Base-by-base conservation (phyloP, 202 grass and related monocot species). In the Cymbopogon flexuosus region DNA sequence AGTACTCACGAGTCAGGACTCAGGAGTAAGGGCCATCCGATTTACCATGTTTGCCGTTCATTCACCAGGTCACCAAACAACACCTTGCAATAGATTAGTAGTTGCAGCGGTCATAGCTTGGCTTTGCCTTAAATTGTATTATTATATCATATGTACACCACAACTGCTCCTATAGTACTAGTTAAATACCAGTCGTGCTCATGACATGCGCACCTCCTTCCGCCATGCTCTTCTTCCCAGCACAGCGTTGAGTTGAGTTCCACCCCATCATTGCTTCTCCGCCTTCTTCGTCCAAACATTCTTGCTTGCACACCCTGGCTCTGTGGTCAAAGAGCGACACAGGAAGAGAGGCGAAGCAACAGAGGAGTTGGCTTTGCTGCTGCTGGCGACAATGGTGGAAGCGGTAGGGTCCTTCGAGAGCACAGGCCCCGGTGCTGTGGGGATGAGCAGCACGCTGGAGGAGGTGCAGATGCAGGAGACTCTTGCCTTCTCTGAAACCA, bases 401-500 rank as follows among this genome's bases (percentile, higher is more conserved):
- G 67, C 83, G 9, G 40, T 43, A 33, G 73, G 72, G 5, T 72
- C 78, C 49, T 62, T 82, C 2, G 37, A 61, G 40, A 62, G 67
- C 51, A 85, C 78, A 65, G 76, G 76, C 18, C 10, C 43, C 10
- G 71, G 43, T 59, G 4, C 30, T 23, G 51, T 42, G 11, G 83
- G 67, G 34, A 82, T 79, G 73, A 78, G 79, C 73, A 68, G 13
- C 37, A 89, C 84, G 54, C 68, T 83, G 40, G 93, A 96, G 34
- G 90, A 97, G 84, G 65, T 79, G 80, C 87, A 74, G 77, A 89
- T 87, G 86, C 81, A 87, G 61, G 88, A 93, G 37, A 79, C 80
- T 33, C 79, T 97, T 36, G n/a, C 81, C 76, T 93, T 97, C 88
- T 89, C 93, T 30, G 86, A 97, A 47, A 90, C 83, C 81, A 89